Base-by-base conservation (phyloP, 495 filamentous ascomycete genomes). In the Aspergillus panamensis region DNA sequence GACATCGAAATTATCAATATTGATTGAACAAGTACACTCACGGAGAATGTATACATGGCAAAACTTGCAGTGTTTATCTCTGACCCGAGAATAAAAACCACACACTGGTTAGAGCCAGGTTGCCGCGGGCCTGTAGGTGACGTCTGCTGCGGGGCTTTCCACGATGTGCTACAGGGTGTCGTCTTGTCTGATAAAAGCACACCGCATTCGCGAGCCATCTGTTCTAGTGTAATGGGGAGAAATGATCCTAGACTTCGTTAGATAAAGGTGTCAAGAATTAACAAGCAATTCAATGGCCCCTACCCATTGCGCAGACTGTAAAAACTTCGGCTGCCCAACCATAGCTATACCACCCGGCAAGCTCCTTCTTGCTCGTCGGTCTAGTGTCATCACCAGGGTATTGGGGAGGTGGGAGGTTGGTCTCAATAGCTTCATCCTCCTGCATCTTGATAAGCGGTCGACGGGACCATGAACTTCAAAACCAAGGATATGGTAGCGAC, bases 291-390 rank as follows among this genome's bases (percentile, higher is more conserved):
- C 19, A 40, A 31, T 14, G 6, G 35, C 32, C 17, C 78, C 79
- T 79, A 85, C 92, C 93, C 69, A 88, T 80, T 10, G 84, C 85
- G 69, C 94, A 98, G 39, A 98, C 89, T 12, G 96, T 90, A 67
- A 96, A 98, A 42, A 96, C 92, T 72, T 98, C 94, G n/a, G 93
- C 91, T 17, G 94, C 94, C 82, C 92, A 98, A 45, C 87, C 90
- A 79, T 98, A 97, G 60, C 88, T 88, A 72, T 96, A 97, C 90
- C 93, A 98, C 53, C 94, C 94, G 10, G 82, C 81, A 32, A 97
- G 82, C 77, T 98, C 94, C 69, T 89, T 92, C 59, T 73, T 77
- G 67, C 90, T 96, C 8, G 94, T 98, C 35, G 85, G 80, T 14
- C 94, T 84, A 31, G 87, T 90, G 71, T 98, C 94, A 72, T 97